Conservation (phyloP, 2,329 filamentous ascomycete species). For the Ophiocordyceps unilateralis region DNA sequence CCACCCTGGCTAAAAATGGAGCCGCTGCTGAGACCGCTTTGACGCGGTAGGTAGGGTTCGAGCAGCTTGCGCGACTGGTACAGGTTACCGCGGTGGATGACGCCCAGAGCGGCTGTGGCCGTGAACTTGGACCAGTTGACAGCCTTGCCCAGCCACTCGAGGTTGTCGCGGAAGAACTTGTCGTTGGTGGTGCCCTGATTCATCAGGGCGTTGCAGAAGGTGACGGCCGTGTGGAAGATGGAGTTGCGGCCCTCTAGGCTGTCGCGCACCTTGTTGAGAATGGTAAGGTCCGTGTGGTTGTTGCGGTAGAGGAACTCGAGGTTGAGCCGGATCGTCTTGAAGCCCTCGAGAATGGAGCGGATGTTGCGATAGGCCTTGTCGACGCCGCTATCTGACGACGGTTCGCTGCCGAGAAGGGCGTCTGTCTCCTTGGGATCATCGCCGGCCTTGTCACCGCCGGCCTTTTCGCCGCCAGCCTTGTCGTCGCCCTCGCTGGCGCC, state of each 20-base stretch:
- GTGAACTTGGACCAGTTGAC: slow-evolving; percentile 99
- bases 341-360: slow-evolving; percentile 60
- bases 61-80: slow-evolving; percentile 85
- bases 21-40: slow-evolving; percentile 54
- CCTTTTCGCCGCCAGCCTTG: no score
- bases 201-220: slow-evolving; percentile 98
- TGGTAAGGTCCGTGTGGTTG: slow-evolving; percentile 80
- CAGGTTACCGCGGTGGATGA: slow-evolving; percentile 91
- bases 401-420: slow-evolving; percentile 28
- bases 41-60: slow-evolving; percentile 81
- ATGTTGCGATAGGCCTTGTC: slow-evolving; percentile 45
- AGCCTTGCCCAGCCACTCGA: slow-evolving; percentile 95
- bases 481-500: slow-evolving; percentile 26
- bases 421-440: slow-evolving; percentile 27
- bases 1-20: slow-evolving; percentile 94
- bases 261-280: slow-evolving; percentile 91
- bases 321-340: slow-evolving; percentile 86
- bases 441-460: no score
- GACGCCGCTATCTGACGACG: slow-evolving; percentile 22
- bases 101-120: slow-evolving; percentile 85
- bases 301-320: slow-evolving; percentile 93
- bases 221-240: slow-evolving; percentile 95
- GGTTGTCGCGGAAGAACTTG: slow-evolving; percentile 94
- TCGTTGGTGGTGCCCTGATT: slow-evolving; percentile 96
- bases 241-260: slow-evolving; percentile 92